phyloP scores from a whole-genome alignment of 108 stramenopile species.

The Nannochloropsis salina region DNA sequence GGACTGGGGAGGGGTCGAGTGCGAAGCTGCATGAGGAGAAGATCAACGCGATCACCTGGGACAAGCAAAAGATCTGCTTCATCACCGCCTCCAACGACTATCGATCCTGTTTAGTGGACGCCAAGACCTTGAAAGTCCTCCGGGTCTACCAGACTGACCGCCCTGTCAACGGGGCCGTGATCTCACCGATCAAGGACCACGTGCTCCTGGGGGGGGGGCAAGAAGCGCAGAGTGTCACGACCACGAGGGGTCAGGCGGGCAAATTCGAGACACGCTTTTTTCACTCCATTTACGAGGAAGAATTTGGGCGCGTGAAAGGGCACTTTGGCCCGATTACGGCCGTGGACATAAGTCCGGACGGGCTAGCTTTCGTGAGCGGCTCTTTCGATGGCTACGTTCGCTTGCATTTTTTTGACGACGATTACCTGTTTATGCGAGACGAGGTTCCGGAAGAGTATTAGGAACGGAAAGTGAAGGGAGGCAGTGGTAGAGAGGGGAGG shows the following conservation, averaged over 20 bases:
- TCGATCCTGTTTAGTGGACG: constrained; percentile 86
- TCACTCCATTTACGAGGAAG: constrained; percentile 90
- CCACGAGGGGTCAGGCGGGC: constrained; percentile 91
- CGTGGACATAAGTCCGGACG: constrained; percentile 91
- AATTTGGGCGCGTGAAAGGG: constrained; percentile 93
- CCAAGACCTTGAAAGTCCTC: constrained; percentile 64
- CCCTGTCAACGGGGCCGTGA: constrained; percentile 96
- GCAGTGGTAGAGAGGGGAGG: not conserved
- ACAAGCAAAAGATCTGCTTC: constrained; percentile 58
- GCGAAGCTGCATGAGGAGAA: constrained; percentile 72
- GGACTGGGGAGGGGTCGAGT: constrained; percentile 56
- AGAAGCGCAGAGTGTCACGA: constrained; percentile 97
- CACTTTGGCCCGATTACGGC: constrained; percentile 99
- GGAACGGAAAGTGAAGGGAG: not conserved
- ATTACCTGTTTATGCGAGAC: constrained; percentile 90
- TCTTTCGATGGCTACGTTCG: constrained; percentile 73
- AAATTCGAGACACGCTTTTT: constrained; percentile 97
- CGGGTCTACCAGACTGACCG: constrained; percentile 88
- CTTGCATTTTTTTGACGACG: constrained; percentile 89
- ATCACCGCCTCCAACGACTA: constrained; percentile 82
- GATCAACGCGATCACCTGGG: constrained; percentile 67
- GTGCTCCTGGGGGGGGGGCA: constrained; percentile 96
- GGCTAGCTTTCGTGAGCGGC: constrained; percentile 56
- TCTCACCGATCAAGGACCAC: constrained; percentile 77
- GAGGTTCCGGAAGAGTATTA: constrained; percentile 77